phyloP scores from a whole-genome alignment of 208 protist genomes.

The Acanthamoeba divionensis region DNA sequence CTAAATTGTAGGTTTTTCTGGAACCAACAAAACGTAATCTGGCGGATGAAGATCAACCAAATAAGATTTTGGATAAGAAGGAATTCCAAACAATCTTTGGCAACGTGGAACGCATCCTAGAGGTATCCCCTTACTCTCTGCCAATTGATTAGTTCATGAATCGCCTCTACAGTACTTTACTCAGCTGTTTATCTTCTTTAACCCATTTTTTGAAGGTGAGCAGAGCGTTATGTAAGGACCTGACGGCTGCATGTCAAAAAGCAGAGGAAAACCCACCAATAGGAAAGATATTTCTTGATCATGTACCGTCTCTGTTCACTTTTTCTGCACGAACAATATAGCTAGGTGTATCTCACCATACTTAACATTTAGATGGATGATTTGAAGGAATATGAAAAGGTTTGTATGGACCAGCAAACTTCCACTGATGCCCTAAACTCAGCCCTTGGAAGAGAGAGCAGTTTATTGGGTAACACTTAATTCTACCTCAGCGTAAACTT shows the following conservation, averaged over 20 bases:
- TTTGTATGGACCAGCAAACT: conserved; percentile 18
- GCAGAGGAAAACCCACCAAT: neutral
- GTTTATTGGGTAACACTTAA: too few relatives aligned
- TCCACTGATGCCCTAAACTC: neutral
- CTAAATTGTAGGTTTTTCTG: neutral
- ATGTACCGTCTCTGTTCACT: too few relatives aligned
- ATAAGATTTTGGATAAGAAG: conserved; percentile 20
- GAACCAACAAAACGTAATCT: neutral
- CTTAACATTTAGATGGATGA: neutral
- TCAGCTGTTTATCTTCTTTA: too few relatives aligned
- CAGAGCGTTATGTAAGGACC: neutral
- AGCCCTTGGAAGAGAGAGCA: neutral
- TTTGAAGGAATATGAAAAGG: neutral
- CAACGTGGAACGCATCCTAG: neutral
- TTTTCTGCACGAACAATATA: too few relatives aligned
- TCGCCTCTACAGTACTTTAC: too few relatives aligned
- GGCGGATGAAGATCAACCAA: neutral
- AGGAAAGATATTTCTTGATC: too few relatives aligned
- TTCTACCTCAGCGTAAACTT: too few relatives aligned
- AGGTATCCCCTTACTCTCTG: too few relatives aligned
- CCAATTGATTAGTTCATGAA: too few relatives aligned
- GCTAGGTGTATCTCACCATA: too few relatives aligned
- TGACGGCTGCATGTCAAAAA: neutral
- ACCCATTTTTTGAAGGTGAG: too few relatives aligned
- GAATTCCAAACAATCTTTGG: conserved; percentile 26